Base-by-base conservation (phyloP, 2,329 filamentous ascomycete species). In the Fusarium scirpi region DNA sequence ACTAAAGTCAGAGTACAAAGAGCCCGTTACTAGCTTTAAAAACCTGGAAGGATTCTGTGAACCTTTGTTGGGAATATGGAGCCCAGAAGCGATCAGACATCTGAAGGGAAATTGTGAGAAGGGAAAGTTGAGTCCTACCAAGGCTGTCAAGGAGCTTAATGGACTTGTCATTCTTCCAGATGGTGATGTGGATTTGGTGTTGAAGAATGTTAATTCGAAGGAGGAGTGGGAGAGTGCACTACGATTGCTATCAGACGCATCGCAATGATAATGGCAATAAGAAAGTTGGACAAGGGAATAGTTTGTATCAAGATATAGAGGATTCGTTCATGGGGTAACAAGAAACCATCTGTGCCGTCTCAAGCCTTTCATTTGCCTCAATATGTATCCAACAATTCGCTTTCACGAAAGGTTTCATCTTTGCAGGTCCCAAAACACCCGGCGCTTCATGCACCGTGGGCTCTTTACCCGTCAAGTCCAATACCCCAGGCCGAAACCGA, bases 351-450 rank as follows among this genome's bases (percentile, higher is more conserved):
- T 47, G 16, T 8, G 41, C 57, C 5, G 1, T 1, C 3, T 60
- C 12, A 0, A 56, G 8, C 3, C 5, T 3, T 1, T 47, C 51
- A 2, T 41, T 40, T 1, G 58, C 51, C 25, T 15, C 25, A 5
- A 60, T 60, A 13, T 60, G 43, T 16, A 60, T 47, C 41, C 41
- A 60, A 15, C 51, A 60, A 6, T 56, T 47, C 16, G 51, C 32
- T 4, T 47, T 13, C 6, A 60, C 43, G 1, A 60, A 60, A 7
- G 41, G 51, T 0, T 15, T 34, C 46, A 58, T 52, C 16, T 52
- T 58, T 0, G 55, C 20, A 12, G 46, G 32, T 3, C 55, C 55
- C 13, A 52, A 9, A 3, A 15, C 30, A 8, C 22, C 30, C 1
- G 43, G 12, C 7, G 30, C 53, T 2, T 56, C 30, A 11, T 11